Evolutionary conservation across 1,284 basidiomycete genomes (phyloP).

Genomic region (Inonotus hispidus): DNA sequence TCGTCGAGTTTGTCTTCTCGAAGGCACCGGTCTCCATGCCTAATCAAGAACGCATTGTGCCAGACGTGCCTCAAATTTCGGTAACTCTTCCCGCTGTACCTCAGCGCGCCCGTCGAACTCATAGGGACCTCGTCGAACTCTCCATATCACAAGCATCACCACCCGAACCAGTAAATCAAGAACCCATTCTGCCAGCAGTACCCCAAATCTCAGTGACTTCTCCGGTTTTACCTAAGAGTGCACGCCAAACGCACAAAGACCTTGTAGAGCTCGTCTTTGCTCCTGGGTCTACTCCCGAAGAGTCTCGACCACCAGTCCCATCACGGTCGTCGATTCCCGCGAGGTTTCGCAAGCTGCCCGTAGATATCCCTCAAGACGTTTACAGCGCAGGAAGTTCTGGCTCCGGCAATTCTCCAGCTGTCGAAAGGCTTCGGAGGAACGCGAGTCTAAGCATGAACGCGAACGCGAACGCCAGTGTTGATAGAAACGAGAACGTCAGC

Average conservation of each 20-base stretch:
- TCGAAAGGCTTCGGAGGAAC: background rate
- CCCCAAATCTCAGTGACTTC: background rate
- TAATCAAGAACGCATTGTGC: too few relatives aligned
- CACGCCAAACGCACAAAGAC: slow-evolving; percentile 18
- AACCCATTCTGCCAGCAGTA: background rate
- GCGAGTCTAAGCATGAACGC: background rate
- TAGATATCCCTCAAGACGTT: slow-evolving; percentile 3
- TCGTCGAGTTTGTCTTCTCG: slow-evolving; percentile 1
- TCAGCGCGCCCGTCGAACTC: slow-evolving; percentile 12
- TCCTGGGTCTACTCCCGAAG: background rate
- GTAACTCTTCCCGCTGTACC: background rate
- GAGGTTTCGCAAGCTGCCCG: background rate
- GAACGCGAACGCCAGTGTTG: too few relatives aligned
- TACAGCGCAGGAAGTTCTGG: background rate
- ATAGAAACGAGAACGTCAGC: too few relatives aligned
- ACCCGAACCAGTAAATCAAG: too few relatives aligned
- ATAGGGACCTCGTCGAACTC: slow-evolving; percentile 18
- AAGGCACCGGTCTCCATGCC: background rate
- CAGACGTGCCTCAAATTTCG: background rate
- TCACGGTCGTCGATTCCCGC: background rate
- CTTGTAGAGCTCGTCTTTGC: slow-evolving; percentile 16
- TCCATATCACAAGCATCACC: too few relatives aligned
- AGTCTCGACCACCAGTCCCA: background rate
- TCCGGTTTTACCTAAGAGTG: background rate
- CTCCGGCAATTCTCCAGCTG: background rate